Evolutionary conservation across 2,329 filamentous ascomycete species (phyloP).

Genomic region (Pyrenochaeta sp.): DNA sequence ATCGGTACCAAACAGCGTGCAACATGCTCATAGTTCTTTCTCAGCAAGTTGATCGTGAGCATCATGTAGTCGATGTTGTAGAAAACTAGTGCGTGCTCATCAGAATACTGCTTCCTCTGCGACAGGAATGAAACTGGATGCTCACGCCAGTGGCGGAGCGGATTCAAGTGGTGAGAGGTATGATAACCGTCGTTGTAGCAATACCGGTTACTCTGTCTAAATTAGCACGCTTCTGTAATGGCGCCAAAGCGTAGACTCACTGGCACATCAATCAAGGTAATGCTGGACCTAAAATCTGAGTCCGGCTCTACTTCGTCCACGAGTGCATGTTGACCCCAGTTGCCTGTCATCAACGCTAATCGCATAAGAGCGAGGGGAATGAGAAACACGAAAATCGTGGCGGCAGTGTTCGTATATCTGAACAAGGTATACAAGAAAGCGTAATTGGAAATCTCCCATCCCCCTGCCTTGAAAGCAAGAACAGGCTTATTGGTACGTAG

Average conservation of each 20-base stretch:
- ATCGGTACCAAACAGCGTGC: slow-evolving; percentile 77
- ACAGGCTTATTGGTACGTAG: slow-evolving; percentile 64
- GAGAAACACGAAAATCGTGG: slow-evolving; percentile 70
- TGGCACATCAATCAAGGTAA: slow-evolving; percentile 79
- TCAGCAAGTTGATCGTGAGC: slow-evolving; percentile 72
- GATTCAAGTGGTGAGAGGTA: slow-evolving; percentile 81
- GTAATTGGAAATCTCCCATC: slow-evolving; percentile 66
- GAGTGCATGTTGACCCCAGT: slow-evolving; percentile 85
- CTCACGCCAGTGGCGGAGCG: slow-evolving; percentile 80
- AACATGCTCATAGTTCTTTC: slow-evolving; percentile 74
- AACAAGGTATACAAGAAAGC: slow-evolving; percentile 60
- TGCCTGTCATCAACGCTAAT: slow-evolving; percentile 78
- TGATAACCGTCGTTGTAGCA: slow-evolving; percentile 87
- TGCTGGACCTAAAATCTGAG: slow-evolving; percentile 79
- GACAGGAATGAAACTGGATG: slow-evolving; percentile 77
- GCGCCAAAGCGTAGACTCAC: too few relatives aligned
- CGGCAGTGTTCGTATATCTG: slow-evolving; percentile 56
- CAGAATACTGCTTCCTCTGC: slow-evolving; percentile 70
- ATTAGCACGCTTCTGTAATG: slow-evolving; percentile 9
- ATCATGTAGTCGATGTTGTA: slow-evolving; percentile 83
- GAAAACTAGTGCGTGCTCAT: slow-evolving; percentile 76
- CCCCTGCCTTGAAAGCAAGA: slow-evolving; percentile 63
- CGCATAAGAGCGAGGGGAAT: slow-evolving; percentile 72
- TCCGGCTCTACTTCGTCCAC: slow-evolving; percentile 77
- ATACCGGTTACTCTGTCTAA: slow-evolving; percentile 73